Base-by-base conservation (phyloP, 148 eudicot species). In the Diospyros kaki region DNA sequence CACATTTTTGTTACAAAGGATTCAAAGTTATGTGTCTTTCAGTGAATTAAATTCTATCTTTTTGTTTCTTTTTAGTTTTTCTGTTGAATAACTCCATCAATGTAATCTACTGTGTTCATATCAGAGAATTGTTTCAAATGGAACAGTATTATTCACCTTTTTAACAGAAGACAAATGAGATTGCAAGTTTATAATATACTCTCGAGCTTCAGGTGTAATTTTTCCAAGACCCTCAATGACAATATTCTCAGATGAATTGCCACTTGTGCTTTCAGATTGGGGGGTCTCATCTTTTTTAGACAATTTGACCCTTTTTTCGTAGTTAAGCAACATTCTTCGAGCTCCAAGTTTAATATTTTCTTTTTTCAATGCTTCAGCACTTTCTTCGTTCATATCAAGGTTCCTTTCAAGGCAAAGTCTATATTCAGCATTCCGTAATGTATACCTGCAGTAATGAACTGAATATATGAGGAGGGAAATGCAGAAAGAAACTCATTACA, bases 391-490 rank as follows among this genome's bases (percentile, higher is more conserved):
- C 28, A 87, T 85, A 61, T 82, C 98, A 82, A 94, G 87, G 83
- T 86, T 94, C 80, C 83, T 92, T 77, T 94, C 97, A 69, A 94
- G 92, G 74, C 93, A 92, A 62, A 94, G 97, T 85, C 98, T 90
- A 74, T 90, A 90, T 83, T 94, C 98, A 74, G 97, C 98, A 90
- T 94, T 94, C 72, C 90, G 80, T 70, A 94, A 82, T 51, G 98
- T 92, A 86, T 94, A 92, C 83, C 98, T 94, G 92, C 84, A 87
- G n/a, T 2, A 58, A 42, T 41, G 72, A 66, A 56, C 45, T 56
- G 65, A 69, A 14, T 53, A 52, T 2, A 5, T 2, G 43, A 13
- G 44, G 28, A 67, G 0, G 41, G 46, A 69, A 61, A 51, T 8
- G 40, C 51, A 66, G n/a, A 28, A 1, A 17, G 2, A 43, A 6